Evolutionary conservation across 2,329 filamentous ascomycete species (phyloP).

Genomic region (Colletotrichum agaves): DNA sequence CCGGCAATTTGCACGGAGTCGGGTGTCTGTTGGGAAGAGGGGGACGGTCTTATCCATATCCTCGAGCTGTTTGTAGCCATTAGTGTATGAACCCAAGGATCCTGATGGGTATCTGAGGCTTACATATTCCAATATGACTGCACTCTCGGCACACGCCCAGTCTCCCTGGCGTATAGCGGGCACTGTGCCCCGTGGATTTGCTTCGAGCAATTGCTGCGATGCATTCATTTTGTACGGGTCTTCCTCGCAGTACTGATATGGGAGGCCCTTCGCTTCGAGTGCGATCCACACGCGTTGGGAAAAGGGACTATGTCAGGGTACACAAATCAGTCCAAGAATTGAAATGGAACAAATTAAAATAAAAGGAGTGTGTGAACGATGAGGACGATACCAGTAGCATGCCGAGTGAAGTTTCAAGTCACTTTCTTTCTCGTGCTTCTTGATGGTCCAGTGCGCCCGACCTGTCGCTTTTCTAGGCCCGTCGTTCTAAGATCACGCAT

Average conservation of each 20-base stretch:
- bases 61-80: constrained; percentile 67
- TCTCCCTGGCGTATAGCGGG: constrained; percentile 81
- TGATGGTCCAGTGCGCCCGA: constrained; percentile 73
- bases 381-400: constrained; percentile 75
- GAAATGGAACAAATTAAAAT: too few relatives aligned
- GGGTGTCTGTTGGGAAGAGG: constrained; percentile 73
- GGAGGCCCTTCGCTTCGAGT: constrained; percentile 79
- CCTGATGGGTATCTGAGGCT: constrained; percentile 39
- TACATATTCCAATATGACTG: constrained; percentile 87
- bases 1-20: constrained; percentile 77
- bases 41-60: constrained; percentile 71
- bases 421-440: constrained; percentile 75
- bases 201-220: constrained; percentile 69
- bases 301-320: constrained; percentile 69
- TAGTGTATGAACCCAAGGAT: background rate
- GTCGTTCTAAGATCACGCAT: constrained; percentile 18
- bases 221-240: constrained; percentile 80
- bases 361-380: too few relatives aligned
- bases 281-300: constrained; percentile 92
- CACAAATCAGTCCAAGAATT: too few relatives aligned
- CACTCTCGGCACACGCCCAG: constrained; percentile 86
- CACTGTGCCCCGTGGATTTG: constrained; percentile 80
- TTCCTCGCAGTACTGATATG: constrained; percentile 88
- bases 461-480: constrained; percentile 74
- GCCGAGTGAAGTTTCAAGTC: constrained; percentile 83